Base-by-base conservation (phyloP, 345 rosid genomes). In the Hibiscus tridactylites region DNA sequence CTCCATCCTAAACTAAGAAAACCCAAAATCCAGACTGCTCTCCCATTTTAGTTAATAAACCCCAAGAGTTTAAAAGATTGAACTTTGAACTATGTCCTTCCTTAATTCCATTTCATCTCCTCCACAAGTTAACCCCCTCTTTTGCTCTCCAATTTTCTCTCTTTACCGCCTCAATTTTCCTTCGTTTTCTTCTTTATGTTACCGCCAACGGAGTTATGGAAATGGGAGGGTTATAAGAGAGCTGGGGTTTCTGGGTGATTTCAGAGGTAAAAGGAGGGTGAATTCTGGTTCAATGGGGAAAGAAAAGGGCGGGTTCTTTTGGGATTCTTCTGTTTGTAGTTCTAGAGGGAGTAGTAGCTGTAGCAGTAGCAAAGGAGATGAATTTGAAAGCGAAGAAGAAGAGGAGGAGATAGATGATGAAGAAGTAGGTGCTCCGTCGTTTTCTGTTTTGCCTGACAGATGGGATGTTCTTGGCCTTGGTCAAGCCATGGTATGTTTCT, bases 381-480 rank as follows among this genome's bases (percentile, higher is more conserved):
- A 71, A 52, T 78, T 81, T 39, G 85, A 65, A 39, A 78, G 76
- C 68, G 66, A 58, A 68, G 76, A 78, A 15, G 87, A 21, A 1
- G 24, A 21, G 1, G 85, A 80, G 6, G 85, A 77, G 0, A 81
- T 71, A 0, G 90, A 77, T 0, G 78, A 61, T 1, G 81, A 46
- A 3, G 81, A 49, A 49, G 53, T 13, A 53, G 58, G 7, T 26
- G 46, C 57, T 70, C 31, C 50, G 69, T 61, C 87, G 4, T 46
- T 78, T 70, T 78, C 81, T 73, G 74, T 72, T 65, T 77, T 88
- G 69, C 94, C 96, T 61, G 95, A 87, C 59, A 84, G 88, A 82
- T 91, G 93, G 95, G 96, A 94, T 85, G 96, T 90, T 72, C 76
- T 94, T 56, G 98, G 97, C 68, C 96, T 94, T 62, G 96, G 98